Evolutionary conservation across 768 basidiomycete species (phyloP), one percentile per base, ranked within the genome.

Genomic region (Saitozyma podzolica): DNA sequence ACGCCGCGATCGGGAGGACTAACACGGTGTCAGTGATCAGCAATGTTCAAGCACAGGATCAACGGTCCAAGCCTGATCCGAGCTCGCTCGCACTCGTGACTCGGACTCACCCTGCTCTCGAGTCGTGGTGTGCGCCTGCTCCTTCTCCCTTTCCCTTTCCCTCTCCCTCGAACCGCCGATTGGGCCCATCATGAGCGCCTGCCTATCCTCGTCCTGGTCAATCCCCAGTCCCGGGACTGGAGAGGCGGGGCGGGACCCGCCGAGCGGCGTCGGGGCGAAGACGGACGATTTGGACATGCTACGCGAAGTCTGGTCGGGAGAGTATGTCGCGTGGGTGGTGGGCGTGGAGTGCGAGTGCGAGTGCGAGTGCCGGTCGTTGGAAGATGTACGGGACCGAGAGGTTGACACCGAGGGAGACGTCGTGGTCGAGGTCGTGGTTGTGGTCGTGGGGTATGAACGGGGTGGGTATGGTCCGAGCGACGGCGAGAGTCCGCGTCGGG

Each of bases 1-100:
- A 98, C 73, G 90, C 90, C 59, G 88, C 64, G 65, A 97, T 89
- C 45, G 96, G 87, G 10, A 90, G 83, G 19, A 88, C 90, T 91
- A 64, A 53, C 13, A 48, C 47, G 2, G 29, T 19, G n/a, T 58
- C 47, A 48, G 47, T 6, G 29, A 29, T 29, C 29, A 29, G 29
- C 29, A 5, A 29, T 29, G 29, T 29, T 29, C 29, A 29, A 29
- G 29, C 29, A 29, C 29, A 29, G 29, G 29, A 29, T 29, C 29
- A 29, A 29, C 29, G 29, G 29, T 29, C 29, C 29, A 5, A 5
- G 29, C 5, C 29, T 29, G 29, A n/a, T 29, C 5, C 29, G 29
- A 29, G 29, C 29, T 5, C 29, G 29, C 29, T 29, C 5, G 29
- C 29, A 29, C 29, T 29, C 29, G 37, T 2, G 62, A 29, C 29